These are phyloP conservation scores for Trametes maxima DNA, from an alignment of 768 basidiomycete species.

Conservation along the genomic window DNA sequence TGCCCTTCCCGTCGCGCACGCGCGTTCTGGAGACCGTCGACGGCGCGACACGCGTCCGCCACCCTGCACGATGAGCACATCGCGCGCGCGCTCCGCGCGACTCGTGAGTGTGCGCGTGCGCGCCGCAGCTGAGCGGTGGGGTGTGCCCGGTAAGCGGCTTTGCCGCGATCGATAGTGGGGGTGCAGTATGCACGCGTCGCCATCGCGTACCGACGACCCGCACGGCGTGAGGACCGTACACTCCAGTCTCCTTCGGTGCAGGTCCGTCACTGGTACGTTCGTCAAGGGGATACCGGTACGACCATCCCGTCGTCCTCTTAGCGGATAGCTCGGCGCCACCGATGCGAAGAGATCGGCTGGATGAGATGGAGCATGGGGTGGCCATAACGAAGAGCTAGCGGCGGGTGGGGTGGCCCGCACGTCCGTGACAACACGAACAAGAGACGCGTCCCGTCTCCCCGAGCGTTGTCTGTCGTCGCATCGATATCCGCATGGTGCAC, in stretches of 20 bases:
- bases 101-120: not conserved
- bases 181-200: no score
- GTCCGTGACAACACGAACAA: not conserved
- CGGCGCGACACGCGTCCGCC: not conserved
- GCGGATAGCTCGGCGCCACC: constrained; percentile 5
- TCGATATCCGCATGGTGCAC: constrained; percentile 2
- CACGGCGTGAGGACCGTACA: no score
- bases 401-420: not conserved
- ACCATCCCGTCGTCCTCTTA: not conserved
- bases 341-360: not conserved
- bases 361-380: not conserved
- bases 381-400: not conserved
- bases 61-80: not conserved
- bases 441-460: not conserved
- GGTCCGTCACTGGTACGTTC: not conserved
- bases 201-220: no score
- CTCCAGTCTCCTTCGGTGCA: not conserved
- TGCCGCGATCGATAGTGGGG: no score
- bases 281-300: not conserved
- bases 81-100: not conserved
- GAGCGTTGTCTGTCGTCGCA: not conserved
- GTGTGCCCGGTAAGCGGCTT: no score
- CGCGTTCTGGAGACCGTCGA: not conserved
- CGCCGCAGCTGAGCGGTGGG: not conserved
- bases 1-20: not conserved